A percentile compares a stretch with the other conserved stretches of the same genome.
phyloP scores from a whole-genome alignment of 2,329 filamentous ascomycete species.

The Xenoacremonium recifei region DNA sequence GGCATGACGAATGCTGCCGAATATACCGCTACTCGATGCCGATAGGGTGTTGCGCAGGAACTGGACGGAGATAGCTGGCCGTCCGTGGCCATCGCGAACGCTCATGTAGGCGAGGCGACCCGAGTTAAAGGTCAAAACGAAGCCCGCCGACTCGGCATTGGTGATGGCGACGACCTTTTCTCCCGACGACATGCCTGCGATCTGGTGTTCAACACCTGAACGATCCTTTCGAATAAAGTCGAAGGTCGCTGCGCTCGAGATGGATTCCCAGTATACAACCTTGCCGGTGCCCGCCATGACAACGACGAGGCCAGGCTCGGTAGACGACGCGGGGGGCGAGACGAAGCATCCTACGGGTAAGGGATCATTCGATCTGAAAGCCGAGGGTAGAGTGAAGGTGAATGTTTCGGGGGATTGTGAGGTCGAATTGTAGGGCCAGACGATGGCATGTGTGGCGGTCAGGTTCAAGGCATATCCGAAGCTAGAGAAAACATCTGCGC shows the following conservation, averaged over 20 bases:
- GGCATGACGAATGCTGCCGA: constrained; percentile 77
- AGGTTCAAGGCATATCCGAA: constrained; percentile 76
- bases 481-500: constrained; percentile 63
- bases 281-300: constrained; percentile 81
- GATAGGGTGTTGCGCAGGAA: constrained; percentile 66
- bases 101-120: constrained; percentile 85
- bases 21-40: constrained; percentile 62
- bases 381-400: constrained; percentile 74
- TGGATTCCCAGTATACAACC: constrained; percentile 93
- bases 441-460: constrained; percentile 76
- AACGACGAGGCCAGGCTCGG: constrained; percentile 82
- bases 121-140: constrained; percentile 79
- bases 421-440: constrained; percentile 83
- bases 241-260: constrained; percentile 82
- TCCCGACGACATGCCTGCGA: constrained; percentile 73
- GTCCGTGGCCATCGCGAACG: constrained; percentile 82
- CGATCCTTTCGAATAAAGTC: constrained; percentile 81
- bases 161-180: constrained; percentile 77
- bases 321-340: constrained; percentile 71
- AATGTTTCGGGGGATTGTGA: constrained; percentile 73
- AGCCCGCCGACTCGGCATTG: constrained; percentile 81
- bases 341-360: constrained; percentile 83
- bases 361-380: constrained; percentile 65
- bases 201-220: constrained; percentile 72
- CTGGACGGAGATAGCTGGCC: constrained; percentile 75